Evolutionary conservation across 805 yeast genomes (phyloP).

Genomic region (Saccharomyces jurei): DNA sequence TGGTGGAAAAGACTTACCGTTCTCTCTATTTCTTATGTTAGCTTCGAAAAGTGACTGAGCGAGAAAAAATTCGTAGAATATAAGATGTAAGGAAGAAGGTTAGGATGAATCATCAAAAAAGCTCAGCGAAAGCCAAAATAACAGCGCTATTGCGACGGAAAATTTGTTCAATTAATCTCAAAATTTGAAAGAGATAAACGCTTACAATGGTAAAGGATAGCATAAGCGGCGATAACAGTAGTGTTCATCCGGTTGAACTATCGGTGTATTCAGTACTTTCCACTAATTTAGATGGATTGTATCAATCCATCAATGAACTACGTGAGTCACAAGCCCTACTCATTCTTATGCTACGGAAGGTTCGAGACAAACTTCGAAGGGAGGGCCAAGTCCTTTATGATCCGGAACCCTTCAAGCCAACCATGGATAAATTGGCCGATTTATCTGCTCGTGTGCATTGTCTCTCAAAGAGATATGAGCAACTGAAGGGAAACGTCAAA

Average conservation of each 20-base stretch:
- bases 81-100: not conserved
- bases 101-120: not conserved
- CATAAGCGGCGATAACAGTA: slow-evolving; percentile 4
- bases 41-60: not conserved
- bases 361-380: slow-evolving; percentile 16
- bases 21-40: not conserved
- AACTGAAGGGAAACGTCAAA: not conserved
- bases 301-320: slow-evolving; percentile 25
- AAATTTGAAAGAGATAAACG: not conserved
- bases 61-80: not conserved
- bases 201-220: not conserved
- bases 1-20: not conserved
- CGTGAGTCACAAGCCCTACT: slow-evolving; percentile 28
- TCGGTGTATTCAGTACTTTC: slow-evolving; percentile 26
- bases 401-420: slow-evolving; percentile 4
- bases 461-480: slow-evolving; percentile 8
- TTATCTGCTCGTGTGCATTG: slow-evolving; percentile 10
- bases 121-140: not conserved
- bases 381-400: slow-evolving; percentile 19
- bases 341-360: slow-evolving; percentile 19
- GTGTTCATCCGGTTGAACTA: slow-evolving; percentile 27
- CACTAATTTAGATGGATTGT: slow-evolving; percentile 25
- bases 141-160: not conserved
- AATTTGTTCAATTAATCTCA: not conserved
- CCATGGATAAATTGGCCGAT: slow-evolving; percentile 6